phyloP scores from a whole-genome alignment of 2,329 filamentous ascomycete genomes.

The Aspergillus eucalypticola region DNA sequence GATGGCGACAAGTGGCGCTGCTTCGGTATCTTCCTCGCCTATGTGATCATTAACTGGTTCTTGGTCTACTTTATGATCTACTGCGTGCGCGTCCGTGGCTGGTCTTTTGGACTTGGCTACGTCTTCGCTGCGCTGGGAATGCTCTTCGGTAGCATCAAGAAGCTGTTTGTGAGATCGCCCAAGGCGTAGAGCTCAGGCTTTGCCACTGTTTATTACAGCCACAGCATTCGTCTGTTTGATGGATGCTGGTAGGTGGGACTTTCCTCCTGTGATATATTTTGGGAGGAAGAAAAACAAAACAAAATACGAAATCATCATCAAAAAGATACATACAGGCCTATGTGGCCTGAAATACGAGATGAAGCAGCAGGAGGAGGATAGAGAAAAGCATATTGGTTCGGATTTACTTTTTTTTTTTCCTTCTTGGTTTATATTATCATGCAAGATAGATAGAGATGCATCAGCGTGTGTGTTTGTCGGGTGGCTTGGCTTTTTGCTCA shows the following conservation, averaged over 20 bases:
- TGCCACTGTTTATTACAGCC: not conserved
- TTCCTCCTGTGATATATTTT: not conserved
- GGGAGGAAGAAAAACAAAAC: not conserved
- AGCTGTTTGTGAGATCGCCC: conserved; percentile 25
- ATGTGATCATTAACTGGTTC: conserved; percentile 69
- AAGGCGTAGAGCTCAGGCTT: conserved; percentile 18
- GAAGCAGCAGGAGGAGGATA: not conserved
- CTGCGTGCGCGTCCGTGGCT: conserved; percentile 68
- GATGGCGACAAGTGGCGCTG: conserved; percentile 67
- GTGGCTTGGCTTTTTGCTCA: not conserved
- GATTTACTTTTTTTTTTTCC: not conserved
- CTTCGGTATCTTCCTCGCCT: conserved; percentile 72
- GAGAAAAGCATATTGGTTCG: not conserved
- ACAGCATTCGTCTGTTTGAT: not conserved
- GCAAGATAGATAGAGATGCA: conserved; percentile 1
- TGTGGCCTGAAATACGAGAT: not conserved
- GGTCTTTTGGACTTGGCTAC: conserved; percentile 67
- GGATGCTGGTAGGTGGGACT: not conserved
- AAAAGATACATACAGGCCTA: not conserved
- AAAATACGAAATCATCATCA: not conserved
- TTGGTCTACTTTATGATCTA: conserved; percentile 78
- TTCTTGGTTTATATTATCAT: not conserved
- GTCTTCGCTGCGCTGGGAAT: conserved; percentile 55
- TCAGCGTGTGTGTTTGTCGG: conserved; percentile 7
- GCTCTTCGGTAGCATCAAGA: conserved; percentile 36